A percentile compares a stretch with the other conserved stretches of the same genome.
These are phyloP conservation scores for Sechiopsis laciniata DNA, from an alignment of 306 rosid species.

Conservation along the genomic window DNA sequence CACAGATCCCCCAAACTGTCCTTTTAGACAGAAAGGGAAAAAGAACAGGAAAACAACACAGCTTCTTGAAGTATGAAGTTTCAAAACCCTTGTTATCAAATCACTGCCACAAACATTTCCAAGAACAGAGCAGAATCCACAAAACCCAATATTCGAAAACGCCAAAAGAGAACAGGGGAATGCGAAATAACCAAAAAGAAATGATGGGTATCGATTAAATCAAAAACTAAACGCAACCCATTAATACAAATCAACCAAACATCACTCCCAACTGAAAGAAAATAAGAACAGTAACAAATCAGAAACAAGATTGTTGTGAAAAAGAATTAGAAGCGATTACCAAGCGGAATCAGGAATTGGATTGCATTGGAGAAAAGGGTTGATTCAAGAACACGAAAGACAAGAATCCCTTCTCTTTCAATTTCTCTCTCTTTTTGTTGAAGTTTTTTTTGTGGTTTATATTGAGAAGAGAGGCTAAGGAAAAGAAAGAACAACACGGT, in stretches of 20 bases:
- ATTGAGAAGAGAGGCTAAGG: background rate
- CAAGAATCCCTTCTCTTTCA: conserved; percentile 11
- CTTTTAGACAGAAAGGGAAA: conserved; percentile 1
- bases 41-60: background rate
- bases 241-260: conserved; percentile 1
- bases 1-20: conserved; percentile 10
- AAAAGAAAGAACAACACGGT: conserved; percentile 1
- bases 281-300: background rate
- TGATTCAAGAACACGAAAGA: conserved; percentile 9
- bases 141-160: conserved; percentile 16
- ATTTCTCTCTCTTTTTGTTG: too few species aligned
- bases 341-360: conserved; percentile 12
- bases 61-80: background rate
- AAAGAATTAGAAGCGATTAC: conserved; percentile 18
- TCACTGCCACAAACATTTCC: conserved; percentile 11
- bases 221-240: background rate
- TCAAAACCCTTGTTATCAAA: conserved; percentile 1
- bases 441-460: too few species aligned
- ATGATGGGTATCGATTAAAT: background rate
- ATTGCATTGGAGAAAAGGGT: conserved; percentile 3
- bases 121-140: background rate
- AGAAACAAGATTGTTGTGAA: conserved; percentile 3
- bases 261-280: background rate
- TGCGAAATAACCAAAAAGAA: background rate
- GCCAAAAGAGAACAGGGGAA: conserved; percentile 8